Percentiles rank a stretch among this genome's conserved stretches.
phyloP scores from a whole-genome alignment of 2,329 filamentous ascomycete species.

The Aspergillus phoenicis region DNA sequence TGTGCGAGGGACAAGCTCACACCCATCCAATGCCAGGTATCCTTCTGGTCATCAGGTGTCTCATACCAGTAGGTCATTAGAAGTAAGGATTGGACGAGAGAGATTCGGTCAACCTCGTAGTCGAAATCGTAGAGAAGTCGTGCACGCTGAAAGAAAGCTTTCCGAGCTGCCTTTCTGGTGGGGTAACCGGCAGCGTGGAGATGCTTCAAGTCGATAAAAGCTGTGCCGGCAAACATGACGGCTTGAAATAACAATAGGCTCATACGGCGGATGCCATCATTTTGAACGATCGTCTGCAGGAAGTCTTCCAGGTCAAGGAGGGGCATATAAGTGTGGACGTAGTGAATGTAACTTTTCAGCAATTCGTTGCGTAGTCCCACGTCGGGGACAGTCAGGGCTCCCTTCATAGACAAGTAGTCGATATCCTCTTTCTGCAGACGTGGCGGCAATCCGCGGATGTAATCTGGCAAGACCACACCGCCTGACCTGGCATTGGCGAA shows the following conservation, averaged over 20 bases:
- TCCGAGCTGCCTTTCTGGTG: constrained; percentile 77
- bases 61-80: constrained; percentile 99
- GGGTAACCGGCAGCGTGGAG: constrained; percentile 76
- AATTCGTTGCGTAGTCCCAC: constrained; percentile 74
- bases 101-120: constrained; percentile 86
- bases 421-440: constrained; percentile 81
- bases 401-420: constrained; percentile 79
- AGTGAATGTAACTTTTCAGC: constrained; percentile 80
- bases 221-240: constrained; percentile 89
- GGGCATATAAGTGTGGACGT: constrained; percentile 93
- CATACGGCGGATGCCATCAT: constrained; percentile 70
- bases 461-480: constrained; percentile 60
- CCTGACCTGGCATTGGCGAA: constrained; percentile 54
- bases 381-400: constrained; percentile 76
- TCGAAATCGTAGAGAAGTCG: constrained; percentile 94
- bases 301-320: constrained; percentile 70
- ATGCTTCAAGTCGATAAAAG: constrained; percentile 80
- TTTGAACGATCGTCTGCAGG: constrained; percentile 59
- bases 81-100: constrained; percentile 82
- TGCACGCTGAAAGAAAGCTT: constrained; percentile 85
- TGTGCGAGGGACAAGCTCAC: constrained; percentile 90
- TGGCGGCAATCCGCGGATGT: constrained; percentile 76
- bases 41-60: constrained; percentile 93
- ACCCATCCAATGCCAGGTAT: constrained; percentile 99
- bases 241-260: constrained; percentile 90